Conservation (phyloP, 805 yeast species). For the Candida succiphila region DNA sequence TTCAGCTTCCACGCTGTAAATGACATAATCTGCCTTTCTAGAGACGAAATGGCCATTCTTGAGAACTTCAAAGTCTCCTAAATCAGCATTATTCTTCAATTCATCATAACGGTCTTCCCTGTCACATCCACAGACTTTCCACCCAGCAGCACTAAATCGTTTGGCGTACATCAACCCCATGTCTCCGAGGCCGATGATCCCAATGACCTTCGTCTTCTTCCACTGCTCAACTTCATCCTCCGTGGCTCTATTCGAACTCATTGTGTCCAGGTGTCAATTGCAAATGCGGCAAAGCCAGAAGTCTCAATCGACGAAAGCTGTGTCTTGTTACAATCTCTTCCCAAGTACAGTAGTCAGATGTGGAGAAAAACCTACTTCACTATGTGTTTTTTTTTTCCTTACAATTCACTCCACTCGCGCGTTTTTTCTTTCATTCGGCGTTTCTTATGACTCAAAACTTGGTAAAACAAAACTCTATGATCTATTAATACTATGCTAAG, state of each 20-base stretch:
- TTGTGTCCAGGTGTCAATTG: not conserved
- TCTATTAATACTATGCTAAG: too few species aligned
- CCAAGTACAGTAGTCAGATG: too few species aligned
- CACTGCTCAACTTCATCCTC: conserved; percentile 7
- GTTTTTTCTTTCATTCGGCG: too few species aligned
- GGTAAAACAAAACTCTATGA: too few species aligned
- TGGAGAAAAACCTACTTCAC: too few species aligned
- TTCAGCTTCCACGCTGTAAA: conserved; percentile 92
- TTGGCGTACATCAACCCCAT: conserved; percentile 90
- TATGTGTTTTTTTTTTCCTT: too few species aligned
- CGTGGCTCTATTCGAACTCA: conserved; percentile 8
- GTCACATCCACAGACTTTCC: conserved; percentile 87
- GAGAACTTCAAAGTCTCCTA: conserved; percentile 42
- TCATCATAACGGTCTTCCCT: conserved; percentile 51
- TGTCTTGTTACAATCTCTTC: too few species aligned
- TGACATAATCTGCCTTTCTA: conserved; percentile 68
- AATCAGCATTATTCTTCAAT: conserved; percentile 28
- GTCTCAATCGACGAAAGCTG: too few species aligned
- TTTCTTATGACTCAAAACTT: too few species aligned
- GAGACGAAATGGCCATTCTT: conserved; percentile 79
- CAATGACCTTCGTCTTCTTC: conserved; percentile 44
- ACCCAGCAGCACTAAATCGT: conserved; percentile 70
- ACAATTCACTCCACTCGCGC: too few species aligned
- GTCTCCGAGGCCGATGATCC: conserved; percentile 94
- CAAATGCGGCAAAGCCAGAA: too few species aligned